phyloP scores from a whole-genome alignment of 306 rosid genomes.

The Acacia acuminata region DNA sequence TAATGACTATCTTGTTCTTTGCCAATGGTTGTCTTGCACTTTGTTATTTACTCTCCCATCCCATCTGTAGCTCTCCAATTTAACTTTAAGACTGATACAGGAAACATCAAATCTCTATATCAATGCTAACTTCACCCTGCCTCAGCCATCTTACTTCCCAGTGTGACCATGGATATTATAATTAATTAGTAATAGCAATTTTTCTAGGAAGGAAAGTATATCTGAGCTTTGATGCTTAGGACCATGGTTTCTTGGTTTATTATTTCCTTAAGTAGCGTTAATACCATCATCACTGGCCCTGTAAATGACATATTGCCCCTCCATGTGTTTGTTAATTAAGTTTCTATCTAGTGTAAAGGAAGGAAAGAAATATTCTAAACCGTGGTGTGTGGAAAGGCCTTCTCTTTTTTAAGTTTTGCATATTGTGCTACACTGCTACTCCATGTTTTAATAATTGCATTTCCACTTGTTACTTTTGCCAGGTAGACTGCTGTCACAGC shows the following conservation, averaged over 20 bases:
- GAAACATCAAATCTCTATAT: not conserved
- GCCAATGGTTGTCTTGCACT: not conserved
- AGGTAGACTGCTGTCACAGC: slow-evolving; percentile 31
- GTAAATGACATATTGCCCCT: not conserved
- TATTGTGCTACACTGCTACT: slow-evolving; percentile 13
- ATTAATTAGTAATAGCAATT: slow-evolving; percentile 2
- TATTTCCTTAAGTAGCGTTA: not conserved
- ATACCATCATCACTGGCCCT: not conserved
- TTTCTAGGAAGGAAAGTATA: slow-evolving; percentile 8
- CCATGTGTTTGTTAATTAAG: slow-evolving; percentile 8
- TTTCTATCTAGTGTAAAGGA: slow-evolving; percentile 16
- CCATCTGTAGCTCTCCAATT: not conserved
- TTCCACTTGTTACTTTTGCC: slow-evolving; percentile 28
- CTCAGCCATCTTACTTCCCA: slow-evolving; percentile 13
- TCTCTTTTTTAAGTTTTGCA: not conserved
- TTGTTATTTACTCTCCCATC: not conserved
- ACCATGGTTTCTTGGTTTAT: not conserved
- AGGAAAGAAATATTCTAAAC: slow-evolving; percentile 18
- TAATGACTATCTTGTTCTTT: not conserved
- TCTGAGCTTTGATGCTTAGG: not conserved
- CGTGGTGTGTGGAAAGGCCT: not conserved
- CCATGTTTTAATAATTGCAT: slow-evolving; percentile 18
- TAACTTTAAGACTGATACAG: not conserved
- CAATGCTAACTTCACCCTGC: not conserved
- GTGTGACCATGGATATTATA: not conserved